Base-by-base conservation (phyloP, 2,329 filamentous ascomycete genomes). In the Hypoxylon sp. region DNA sequence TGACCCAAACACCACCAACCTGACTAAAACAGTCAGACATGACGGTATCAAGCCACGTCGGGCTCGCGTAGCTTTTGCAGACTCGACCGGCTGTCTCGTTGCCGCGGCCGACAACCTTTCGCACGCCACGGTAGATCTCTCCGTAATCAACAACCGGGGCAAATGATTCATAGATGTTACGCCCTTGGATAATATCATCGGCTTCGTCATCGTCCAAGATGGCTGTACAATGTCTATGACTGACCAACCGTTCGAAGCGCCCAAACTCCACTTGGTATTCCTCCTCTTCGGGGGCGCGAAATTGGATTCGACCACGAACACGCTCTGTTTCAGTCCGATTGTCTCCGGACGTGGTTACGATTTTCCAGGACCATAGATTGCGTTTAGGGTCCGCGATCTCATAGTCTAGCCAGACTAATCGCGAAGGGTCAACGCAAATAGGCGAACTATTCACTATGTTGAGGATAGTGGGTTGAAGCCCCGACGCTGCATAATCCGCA, bases 111-210 rank as follows among this genome's bases (percentile, higher is more conserved):
- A 76, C 74, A 1, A 82, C 63, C 5, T 66, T 70, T 9, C 60
- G 67, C 5, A 82, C 61, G 1, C 79, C 77, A 1, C 64, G 75
- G 65, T 77, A 82, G 2, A 68, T 10, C 3, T 72, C 63, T 1
- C 62, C 70, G 62, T 78, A 82, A 53, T 79, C 73, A n/a, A 82
- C 77, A 13, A 82, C 72, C 0, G 74, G 65, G 0, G 56, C 51
- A 55, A 83, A 81, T 0, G 74, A 69, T 2, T 70, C 65, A 72
- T 84, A 83, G 6, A 83, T 74, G 66, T 75, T 77, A 3, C 74
- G 74, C 1, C 77, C 78, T 32, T 77, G 75, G 11, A 82, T 25
- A 14, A 74, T 71, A 2, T 80, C 78, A 28, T 78, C 77, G 23
- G 28, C 28, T 9, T 14, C 46, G 6, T 63, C 9, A 59, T 72